These are phyloP conservation scores for Ophiocordyceps unilateralis DNA, from an alignment of 2,329 filamentous ascomycete species.

Conservation along the genomic window DNA sequence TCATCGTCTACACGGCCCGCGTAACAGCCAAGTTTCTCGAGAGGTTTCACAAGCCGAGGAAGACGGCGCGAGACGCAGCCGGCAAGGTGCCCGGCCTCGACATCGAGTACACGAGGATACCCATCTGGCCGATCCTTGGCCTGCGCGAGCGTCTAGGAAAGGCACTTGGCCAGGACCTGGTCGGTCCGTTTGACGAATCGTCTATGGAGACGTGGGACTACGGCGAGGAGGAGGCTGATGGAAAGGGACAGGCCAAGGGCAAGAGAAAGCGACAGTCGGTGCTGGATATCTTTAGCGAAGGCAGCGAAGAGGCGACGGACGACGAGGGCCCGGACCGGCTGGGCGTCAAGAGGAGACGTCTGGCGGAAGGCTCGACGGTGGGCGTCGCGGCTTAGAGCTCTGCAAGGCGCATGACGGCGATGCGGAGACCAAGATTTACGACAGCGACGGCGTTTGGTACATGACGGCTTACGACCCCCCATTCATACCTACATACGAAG, in stretches of 20 bases:
- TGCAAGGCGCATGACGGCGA: too few relatives aligned
- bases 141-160: conserved; percentile 36
- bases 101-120: conserved; percentile 30
- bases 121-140: conserved; percentile 36
- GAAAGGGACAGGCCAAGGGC: conserved; percentile 11
- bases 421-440: too few relatives aligned
- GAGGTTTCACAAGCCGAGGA: conserved; percentile 31
- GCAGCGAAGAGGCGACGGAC: conserved; percentile 22
- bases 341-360: conserved; percentile 16
- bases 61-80: conserved; percentile 13
- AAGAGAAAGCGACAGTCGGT: conserved; percentile 20
- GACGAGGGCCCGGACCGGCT: conserved; percentile 10
- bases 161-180: conserved; percentile 32
- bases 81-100: conserved; percentile 18
- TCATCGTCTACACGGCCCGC: conserved; percentile 34
- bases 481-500: too few relatives aligned
- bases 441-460: too few relatives aligned
- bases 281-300: conserved; percentile 20
- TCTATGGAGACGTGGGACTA: conserved; percentile 27
- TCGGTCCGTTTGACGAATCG: conserved; percentile 22
- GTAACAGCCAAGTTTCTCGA: conserved; percentile 30
- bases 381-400: conserved; percentile 12
- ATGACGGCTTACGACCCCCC: too few relatives aligned
- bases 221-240: conserved; percentile 14
- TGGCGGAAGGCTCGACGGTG: conserved; percentile 12